Evolutionary conservation across 345 rosid species (phyloP).

Genomic region (Punica granatum): DNA sequence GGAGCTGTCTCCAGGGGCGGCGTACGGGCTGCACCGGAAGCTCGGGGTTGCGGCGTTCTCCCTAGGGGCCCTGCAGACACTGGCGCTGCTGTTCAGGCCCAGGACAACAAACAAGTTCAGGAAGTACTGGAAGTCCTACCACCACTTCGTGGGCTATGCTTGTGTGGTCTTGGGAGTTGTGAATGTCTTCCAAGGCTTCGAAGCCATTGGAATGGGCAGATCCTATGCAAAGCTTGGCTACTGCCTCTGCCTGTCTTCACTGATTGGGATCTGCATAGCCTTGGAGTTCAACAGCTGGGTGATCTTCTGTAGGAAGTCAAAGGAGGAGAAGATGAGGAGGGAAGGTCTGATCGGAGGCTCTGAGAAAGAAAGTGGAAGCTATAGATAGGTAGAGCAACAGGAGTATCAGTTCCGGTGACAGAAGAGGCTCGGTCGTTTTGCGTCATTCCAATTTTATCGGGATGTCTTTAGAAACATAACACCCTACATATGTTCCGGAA

Average conservation of each 20-base stretch:
- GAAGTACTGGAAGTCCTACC: slow-evolving; percentile 95
- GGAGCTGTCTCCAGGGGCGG: slow-evolving; percentile 54
- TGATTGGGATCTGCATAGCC: slow-evolving; percentile 72
- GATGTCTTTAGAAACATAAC: neutral
- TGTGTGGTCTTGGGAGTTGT: slow-evolving; percentile 92
- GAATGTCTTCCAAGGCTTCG: slow-evolving; percentile 92
- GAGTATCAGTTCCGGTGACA: neutral
- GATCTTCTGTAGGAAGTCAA: slow-evolving; percentile 79
- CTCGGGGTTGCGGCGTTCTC: slow-evolving; percentile 66
- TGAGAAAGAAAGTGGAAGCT: slow-evolving; percentile 34
- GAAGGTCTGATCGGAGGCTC: slow-evolving; percentile 54
- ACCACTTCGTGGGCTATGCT: slow-evolving; percentile 87
- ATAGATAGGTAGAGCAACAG: slow-evolving; percentile 1
- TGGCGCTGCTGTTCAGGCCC: slow-evolving; percentile 80
- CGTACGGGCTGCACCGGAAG: slow-evolving; percentile 63
- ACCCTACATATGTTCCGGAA: neutral
- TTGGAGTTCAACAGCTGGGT: slow-evolving; percentile 97
- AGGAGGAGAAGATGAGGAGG: slow-evolving; percentile 85
- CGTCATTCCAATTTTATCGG: neutral
- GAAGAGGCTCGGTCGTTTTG: neutral
- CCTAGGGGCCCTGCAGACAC: slow-evolving; percentile 58
- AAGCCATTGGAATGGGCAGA: slow-evolving; percentile 68
- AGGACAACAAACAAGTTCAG: slow-evolving; percentile 78
- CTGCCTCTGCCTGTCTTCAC: slow-evolving; percentile 64
- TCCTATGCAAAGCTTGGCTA: slow-evolving; percentile 66